Conservation (phyloP, 345 rosid genomes). For the Salix exigua region DNA sequence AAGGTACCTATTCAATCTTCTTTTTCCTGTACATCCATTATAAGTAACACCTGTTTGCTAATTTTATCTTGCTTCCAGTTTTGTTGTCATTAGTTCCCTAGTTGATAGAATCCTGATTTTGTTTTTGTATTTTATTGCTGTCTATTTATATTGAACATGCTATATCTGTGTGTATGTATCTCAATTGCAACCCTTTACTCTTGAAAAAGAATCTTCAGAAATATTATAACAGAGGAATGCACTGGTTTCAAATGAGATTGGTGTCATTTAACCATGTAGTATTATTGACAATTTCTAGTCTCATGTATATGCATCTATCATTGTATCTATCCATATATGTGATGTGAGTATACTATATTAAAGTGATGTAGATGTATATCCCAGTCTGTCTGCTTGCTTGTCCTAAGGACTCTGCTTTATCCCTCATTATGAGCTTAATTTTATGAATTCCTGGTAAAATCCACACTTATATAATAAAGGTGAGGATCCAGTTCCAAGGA, state of each 20-base stretch:
- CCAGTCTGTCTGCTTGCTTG: no score
- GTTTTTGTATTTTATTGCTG: no score
- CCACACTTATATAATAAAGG: no score
- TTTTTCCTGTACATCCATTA: not conserved
- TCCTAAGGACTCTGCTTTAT: no score
- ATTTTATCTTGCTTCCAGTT: not conserved
- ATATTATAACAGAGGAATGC: not conserved
- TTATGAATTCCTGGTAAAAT: no score
- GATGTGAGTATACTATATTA: no score
- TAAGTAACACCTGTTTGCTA: not conserved
- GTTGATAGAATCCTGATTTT: not conserved
- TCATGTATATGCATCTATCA: no score
- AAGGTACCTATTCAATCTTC: conserved; percentile 42
- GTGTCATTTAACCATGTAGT: not conserved
- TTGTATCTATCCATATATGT: no score
- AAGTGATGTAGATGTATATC: no score
- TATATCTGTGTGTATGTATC: not conserved
- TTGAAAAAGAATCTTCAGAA: no score
- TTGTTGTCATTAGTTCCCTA: not conserved
- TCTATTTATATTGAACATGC: not conserved
- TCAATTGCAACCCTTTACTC: not conserved
- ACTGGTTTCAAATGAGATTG: not conserved
- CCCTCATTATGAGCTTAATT: no score
- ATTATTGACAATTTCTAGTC: not conserved
- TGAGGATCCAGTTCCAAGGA: no score